Percentiles rank a stretch among this genome's conserved stretches.
Evolutionary conservation across 2,329 filamentous ascomycete species (phyloP).

Genomic region (Paracorniculantispora psalliotae): DNA sequence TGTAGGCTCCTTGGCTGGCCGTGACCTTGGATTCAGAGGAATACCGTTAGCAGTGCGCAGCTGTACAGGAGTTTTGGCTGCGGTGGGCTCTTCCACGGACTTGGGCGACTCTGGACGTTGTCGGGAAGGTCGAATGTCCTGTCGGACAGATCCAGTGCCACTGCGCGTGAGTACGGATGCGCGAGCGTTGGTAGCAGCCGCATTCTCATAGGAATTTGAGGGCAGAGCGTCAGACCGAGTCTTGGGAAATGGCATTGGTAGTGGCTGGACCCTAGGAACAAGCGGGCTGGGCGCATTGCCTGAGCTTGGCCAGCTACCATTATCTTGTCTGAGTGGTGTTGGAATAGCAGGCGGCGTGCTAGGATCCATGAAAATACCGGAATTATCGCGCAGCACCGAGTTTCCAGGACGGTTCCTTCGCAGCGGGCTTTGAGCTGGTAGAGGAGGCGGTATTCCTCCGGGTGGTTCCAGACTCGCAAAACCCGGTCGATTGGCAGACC

Average conservation of each 20-base stretch:
- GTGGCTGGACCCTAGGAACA: constrained; percentile 10
- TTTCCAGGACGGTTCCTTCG: background rate
- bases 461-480: background rate
- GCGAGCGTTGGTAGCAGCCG: constrained; percentile 3
- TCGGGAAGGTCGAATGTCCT: constrained; percentile 28
- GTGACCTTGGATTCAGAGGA: constrained; percentile 41
- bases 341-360: constrained; percentile 13
- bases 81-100: constrained; percentile 21
- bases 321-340: background rate
- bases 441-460: background rate
- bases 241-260: constrained; percentile 5
- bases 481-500: constrained; percentile 2
- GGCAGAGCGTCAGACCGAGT: background rate
- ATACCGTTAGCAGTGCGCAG: constrained; percentile 42
- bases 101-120: constrained; percentile 21
- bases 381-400: background rate
- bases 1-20: constrained; percentile 35
- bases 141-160: constrained; percentile 22
- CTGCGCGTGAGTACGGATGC: constrained; percentile 26
- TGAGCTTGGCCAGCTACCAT: background rate
- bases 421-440: background rate
- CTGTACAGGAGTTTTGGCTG: constrained; percentile 34
- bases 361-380: constrained; percentile 15
- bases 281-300: background rate
- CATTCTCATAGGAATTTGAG: background rate